Evolutionary conservation across 305 asterid species (phyloP).

Genomic region (Plantago lanceolata): DNA sequence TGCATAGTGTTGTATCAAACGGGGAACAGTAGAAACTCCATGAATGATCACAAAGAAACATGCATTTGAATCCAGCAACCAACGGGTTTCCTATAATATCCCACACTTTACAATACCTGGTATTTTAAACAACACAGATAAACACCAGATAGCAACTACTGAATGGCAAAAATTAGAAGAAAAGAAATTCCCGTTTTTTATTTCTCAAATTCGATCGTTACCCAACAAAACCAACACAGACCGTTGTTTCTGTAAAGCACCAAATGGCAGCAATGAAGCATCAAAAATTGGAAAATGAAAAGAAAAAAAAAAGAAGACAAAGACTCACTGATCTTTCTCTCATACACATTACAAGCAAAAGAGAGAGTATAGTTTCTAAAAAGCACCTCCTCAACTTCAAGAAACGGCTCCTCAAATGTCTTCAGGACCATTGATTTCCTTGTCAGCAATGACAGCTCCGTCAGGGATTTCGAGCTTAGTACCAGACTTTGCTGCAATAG

Average conservation of each 20-base stretch:
- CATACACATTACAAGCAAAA: too few species aligned
- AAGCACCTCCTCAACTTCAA: conserved; percentile 9
- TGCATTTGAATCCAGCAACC: neutral
- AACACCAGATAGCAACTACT: neutral
- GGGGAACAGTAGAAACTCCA: neutral
- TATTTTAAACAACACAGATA: too few species aligned
- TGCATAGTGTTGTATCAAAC: conserved; percentile 25
- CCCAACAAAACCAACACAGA: conserved; percentile 4
- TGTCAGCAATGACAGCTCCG: conserved; percentile 61
- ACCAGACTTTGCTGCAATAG: conserved; percentile 60
- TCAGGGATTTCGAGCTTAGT: conserved; percentile 74
- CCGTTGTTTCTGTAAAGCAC: conserved; percentile 18
- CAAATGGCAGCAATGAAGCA: neutral
- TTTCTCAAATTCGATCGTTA: conserved; percentile 19
- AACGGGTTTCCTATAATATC: neutral
- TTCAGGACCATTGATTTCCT: conserved; percentile 55
- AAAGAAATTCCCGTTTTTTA: conserved; percentile 28
- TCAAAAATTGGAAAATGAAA: neutral
- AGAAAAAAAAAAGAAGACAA: too few species aligned
- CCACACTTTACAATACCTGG: too few species aligned
- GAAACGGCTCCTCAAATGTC: conserved; percentile 32
- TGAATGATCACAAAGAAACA: neutral
- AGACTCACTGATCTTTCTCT: too few species aligned
- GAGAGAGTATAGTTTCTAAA: conserved; percentile 6
- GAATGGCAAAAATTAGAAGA: conserved; percentile 8